A percentile compares a stretch with the other conserved stretches of the same genome.
phyloP scores from a whole-genome alignment of 345 rosid species.

The Pseudoturritis turrita region DNA sequence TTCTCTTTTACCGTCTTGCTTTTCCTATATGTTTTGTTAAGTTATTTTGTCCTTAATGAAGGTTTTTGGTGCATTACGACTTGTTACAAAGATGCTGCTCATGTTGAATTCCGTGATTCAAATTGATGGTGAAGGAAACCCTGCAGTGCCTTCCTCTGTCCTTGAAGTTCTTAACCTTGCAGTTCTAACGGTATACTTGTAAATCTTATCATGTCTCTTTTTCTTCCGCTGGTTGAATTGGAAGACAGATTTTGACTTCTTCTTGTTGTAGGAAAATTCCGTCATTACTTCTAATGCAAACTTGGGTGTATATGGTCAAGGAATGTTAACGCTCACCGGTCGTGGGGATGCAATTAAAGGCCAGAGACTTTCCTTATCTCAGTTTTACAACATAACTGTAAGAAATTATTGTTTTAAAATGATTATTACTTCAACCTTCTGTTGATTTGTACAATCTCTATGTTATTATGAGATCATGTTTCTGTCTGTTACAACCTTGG shows the following conservation, averaged over 20 bases:
- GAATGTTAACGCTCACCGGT: slow-evolving; percentile 72
- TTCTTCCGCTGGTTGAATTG: neutral
- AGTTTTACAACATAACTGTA: slow-evolving; percentile 92
- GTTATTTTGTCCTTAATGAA: slow-evolving; percentile 33
- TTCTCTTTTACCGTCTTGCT: neutral
- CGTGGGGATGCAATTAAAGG: slow-evolving; percentile 87
- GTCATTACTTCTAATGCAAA: slow-evolving; percentile 81
- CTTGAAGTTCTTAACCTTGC: slow-evolving; percentile 97
- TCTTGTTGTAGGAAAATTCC: slow-evolving; percentile 64
- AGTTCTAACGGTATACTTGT: slow-evolving; percentile 74
- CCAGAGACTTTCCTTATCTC: slow-evolving; percentile 91
- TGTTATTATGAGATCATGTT: slow-evolving; percentile 9
- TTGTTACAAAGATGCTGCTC: slow-evolving; percentile 84
- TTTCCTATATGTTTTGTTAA: neutral
- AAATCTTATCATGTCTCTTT: slow-evolving; percentile 1
- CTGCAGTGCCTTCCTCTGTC: slow-evolving; percentile 76
- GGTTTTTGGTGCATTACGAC: slow-evolving; percentile 96
- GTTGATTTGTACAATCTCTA: slow-evolving; percentile 11
- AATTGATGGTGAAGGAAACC: slow-evolving; percentile 93
- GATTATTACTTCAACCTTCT: slow-evolving; percentile 8
- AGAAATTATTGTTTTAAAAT: slow-evolving; percentile 30
- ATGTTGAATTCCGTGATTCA: slow-evolving; percentile 93
- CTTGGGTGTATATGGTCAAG: slow-evolving; percentile 92
- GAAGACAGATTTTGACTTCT: slow-evolving; percentile 24
- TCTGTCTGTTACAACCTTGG: neutral